phyloP scores from a whole-genome alignment of 176 grass and related monocot species.

The Eremochloa ophiuroides region DNA sequence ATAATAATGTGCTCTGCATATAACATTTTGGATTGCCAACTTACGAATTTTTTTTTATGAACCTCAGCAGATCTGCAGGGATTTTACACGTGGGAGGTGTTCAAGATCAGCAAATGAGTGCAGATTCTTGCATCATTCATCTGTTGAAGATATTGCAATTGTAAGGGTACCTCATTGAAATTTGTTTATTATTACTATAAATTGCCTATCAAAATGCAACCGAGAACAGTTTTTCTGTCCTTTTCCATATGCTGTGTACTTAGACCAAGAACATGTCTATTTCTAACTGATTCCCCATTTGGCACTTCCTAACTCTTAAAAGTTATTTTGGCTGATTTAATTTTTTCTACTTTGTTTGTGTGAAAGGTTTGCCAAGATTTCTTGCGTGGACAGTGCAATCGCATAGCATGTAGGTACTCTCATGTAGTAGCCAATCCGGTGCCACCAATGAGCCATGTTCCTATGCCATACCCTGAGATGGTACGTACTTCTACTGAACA shows the following conservation, averaged over 20 bases:
- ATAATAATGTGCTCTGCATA: not conserved
- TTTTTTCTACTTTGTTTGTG: not conserved
- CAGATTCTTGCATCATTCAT: slow-evolving; percentile 55
- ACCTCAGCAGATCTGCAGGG: slow-evolving; percentile 47
- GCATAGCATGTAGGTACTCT: slow-evolving; percentile 65
- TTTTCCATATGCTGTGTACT: not conserved
- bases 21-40: slow-evolving; percentile 1
- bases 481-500: slow-evolving; percentile 14
- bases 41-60: slow-evolving; percentile 25
- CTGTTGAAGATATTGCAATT: slow-evolving; percentile 41
- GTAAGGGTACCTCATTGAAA: slow-evolving; percentile 24
- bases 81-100: slow-evolving; percentile 54
- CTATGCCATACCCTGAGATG: slow-evolving; percentile 50
- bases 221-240: not conserved
- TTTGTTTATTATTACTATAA: not conserved
- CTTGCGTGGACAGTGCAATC: slow-evolving; percentile 60
- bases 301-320: not conserved
- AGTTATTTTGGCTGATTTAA: not conserved
- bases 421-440: slow-evolving; percentile 41
- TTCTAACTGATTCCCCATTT: not conserved
- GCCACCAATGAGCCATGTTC: slow-evolving; percentile 47
- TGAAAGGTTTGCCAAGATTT: slow-evolving; percentile 72
- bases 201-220: not conserved
- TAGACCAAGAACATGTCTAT: not conserved
- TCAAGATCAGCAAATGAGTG: slow-evolving; percentile 65